Conservation (phyloP, 768 basidiomycete genomes). For the Hydnum rufescens region DNA sequence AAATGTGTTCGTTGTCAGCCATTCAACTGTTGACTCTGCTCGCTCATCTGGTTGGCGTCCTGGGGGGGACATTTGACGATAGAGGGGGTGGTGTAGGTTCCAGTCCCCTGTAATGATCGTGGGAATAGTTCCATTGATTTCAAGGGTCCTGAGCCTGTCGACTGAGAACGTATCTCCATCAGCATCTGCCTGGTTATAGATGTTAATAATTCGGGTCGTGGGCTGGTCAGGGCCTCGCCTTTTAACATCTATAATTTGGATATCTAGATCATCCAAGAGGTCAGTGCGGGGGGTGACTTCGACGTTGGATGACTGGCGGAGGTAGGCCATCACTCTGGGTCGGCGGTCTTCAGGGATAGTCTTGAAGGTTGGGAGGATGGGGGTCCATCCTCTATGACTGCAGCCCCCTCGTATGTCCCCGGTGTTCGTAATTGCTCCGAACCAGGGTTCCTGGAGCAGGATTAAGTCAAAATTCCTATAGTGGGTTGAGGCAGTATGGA, state of each 20-base stretch:
- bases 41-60: not conserved
- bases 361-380: not conserved
- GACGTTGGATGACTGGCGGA: not conserved
- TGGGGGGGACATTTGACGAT: not conserved
- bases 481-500: not conserved
- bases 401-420: not conserved
- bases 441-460: conserved; percentile 1
- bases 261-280: not conserved
- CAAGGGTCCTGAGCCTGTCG: not conserved
- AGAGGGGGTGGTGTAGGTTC: conserved; percentile 14
- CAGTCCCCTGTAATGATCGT: conserved; percentile 15
- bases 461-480: not conserved
- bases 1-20: not conserved
- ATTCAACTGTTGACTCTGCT: not conserved
- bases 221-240: not conserved
- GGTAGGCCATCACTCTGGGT: not conserved
- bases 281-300: not conserved
- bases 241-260: not conserved
- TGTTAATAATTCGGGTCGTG: conserved; percentile 13
- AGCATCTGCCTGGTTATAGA: conserved; percentile 13
- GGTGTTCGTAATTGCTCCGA: not conserved
- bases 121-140: not conserved
- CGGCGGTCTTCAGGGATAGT: not conserved
- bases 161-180: not conserved
- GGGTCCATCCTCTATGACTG: not conserved